Base-by-base conservation (phyloP, 768 basidiomycete genomes). In the Scleroderma bovista region DNA sequence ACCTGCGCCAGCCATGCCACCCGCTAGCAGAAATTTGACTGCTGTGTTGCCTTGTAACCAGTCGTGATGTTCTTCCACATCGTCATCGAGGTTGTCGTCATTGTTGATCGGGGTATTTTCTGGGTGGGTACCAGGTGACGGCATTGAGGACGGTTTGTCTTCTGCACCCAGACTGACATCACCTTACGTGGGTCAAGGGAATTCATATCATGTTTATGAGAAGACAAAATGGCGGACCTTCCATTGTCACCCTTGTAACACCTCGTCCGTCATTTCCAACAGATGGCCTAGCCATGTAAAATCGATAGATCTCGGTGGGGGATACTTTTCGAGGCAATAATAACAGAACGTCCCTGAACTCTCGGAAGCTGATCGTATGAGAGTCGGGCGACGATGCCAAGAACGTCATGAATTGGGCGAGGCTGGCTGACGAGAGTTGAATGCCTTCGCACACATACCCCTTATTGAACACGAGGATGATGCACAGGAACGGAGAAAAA, bases 1-100 rank as follows among this genome's bases (percentile, higher is more conserved):
- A 93, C 94, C 88, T 54, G 89, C 91, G 51, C 96, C 96, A 13
- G 96, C 96, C 10, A 94, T 72, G 13, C 96, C 96, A 32, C 96
- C 96, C 6, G 96, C 96, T 12, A 92, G 69, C 39, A 99, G 76
- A 69, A 95, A 99, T 62, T 86, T 88, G 68, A 93, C 72, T 10
- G 95, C 86, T 0, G 86, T 82, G 51, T 77, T 74, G 3, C 81
- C 80, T 52, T 80, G 86, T 19, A 92, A 67, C 67, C 80, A 79
- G 52, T 71, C 72, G 47, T 78, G 79, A 16, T 76, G 75, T 37
- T 83, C 80, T 32, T 81, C 79, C 16, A 83, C 80, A 26, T 82
- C 80, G 24, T 81, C 79, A 23, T 78, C 76, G 16, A 75, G 67
- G 20, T 68, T 73, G 22, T 74, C 61, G 19, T 70, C 62, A 22